Percentiles rank a stretch among this genome's conserved stretches.
Evolutionary conservation across 441 rosid genomes (phyloP).

Genomic region (Erodium trifolium): DNA sequence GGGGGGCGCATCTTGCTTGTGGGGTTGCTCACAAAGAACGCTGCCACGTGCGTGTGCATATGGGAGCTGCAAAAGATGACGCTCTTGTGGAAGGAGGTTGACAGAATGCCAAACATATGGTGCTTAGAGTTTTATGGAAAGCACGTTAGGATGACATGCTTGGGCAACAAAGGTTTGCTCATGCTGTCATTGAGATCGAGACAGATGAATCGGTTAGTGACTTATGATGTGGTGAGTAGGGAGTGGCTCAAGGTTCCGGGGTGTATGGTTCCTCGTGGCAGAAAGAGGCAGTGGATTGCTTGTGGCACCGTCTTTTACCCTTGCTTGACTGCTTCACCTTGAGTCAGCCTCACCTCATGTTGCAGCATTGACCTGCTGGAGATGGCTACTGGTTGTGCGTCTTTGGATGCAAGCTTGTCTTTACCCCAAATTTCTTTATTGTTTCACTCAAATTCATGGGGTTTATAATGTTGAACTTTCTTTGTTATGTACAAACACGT

Average conservation of each 20-base stretch:
- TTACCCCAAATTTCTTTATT: background rate
- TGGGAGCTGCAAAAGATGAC: conserved; percentile 99
- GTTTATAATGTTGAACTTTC: background rate
- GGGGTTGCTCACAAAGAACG: conserved; percentile 80
- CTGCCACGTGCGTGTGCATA: conserved; percentile 89
- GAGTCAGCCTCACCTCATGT: background rate
- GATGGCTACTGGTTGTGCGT: background rate
- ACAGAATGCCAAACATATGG: conserved; percentile 99
- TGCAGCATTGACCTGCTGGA: background rate
- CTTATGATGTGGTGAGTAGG: conserved; percentile 53
- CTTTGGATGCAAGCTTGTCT: conserved; percentile 1
- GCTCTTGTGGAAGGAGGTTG: conserved; percentile 99
- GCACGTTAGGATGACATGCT: conserved; percentile 95
- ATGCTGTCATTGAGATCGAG: conserved; percentile 80
- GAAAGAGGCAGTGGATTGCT: conserved; percentile 83
- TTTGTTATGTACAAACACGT: background rate
- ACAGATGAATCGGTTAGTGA: conserved; percentile 80
- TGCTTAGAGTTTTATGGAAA: conserved; percentile 98
- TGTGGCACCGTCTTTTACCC: conserved; percentile 89
- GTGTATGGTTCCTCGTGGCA: conserved; percentile 60
- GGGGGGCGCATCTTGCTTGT: conserved; percentile 78
- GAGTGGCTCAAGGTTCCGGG: conserved; percentile 89
- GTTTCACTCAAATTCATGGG: too few species aligned
- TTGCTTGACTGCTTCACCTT: conserved; percentile 61
- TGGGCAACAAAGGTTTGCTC: conserved; percentile 93